A percentile compares a stretch with the other conserved stretches of the same genome.
Conservation (phyloP, 2,329 filamentous ascomycete genomes). For the Colletotrichum liriopes region DNA sequence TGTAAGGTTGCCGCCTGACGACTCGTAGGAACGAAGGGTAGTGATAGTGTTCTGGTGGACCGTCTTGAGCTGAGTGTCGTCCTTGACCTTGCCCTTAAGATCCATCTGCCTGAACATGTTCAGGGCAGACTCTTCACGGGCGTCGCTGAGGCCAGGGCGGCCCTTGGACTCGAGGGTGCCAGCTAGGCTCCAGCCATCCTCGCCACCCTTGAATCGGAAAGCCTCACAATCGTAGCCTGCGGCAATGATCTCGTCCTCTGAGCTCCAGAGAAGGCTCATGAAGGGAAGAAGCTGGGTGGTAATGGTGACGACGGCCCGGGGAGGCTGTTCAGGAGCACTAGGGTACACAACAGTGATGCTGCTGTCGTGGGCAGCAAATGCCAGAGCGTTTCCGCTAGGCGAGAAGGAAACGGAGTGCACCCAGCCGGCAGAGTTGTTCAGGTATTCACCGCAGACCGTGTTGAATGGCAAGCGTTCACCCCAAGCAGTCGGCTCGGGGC, state of each 20-base stretch:
- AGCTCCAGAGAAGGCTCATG: conserved; percentile 92
- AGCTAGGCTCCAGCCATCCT: conserved; percentile 85
- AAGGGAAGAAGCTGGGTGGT: conserved; percentile 93
- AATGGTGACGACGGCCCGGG: conserved; percentile 90
- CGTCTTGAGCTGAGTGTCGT: conserved; percentile 95
- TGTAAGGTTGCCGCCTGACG: conserved; percentile 73
- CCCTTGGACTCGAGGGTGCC: conserved; percentile 86
- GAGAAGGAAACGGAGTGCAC: conserved; percentile 95
- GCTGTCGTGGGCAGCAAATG: conserved; percentile 95
- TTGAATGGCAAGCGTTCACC: conserved; percentile 97
- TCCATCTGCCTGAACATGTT: conserved; percentile 99
- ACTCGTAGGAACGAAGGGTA: conserved; percentile 84
- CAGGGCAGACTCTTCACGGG: conserved; percentile 89
- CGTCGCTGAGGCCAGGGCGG: conserved; percentile 71
- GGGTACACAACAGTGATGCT: conserved; percentile 98
- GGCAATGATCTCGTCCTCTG: conserved; percentile 93
- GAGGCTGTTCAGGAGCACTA: conserved; percentile 89
- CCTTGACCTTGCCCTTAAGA: conserved; percentile 91
- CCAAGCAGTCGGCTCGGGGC: conserved; percentile 91
- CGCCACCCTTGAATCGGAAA: conserved; percentile 87
- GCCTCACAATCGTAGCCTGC: conserved; percentile 93
- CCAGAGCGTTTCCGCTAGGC: conserved; percentile 91
- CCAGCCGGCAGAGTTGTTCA: conserved; percentile 98
- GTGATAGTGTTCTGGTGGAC: conserved; percentile 97
- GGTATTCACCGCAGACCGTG: conserved; percentile 95